Evolutionary conservation across 345 rosid genomes (phyloP).

Genomic region (Lenwebbia sp.): DNA sequence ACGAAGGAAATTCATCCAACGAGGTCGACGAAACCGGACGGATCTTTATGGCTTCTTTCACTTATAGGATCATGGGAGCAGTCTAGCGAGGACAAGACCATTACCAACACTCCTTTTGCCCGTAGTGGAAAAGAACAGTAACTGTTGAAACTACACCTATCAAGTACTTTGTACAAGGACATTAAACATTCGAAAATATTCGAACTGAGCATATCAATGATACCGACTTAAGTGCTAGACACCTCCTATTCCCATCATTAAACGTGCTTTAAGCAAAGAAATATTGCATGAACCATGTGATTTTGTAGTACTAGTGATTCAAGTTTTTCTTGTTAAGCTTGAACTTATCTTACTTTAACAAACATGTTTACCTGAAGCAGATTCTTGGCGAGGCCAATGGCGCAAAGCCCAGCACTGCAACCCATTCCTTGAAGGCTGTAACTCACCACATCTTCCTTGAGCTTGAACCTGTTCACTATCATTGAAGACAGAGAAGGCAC

Average conservation of each 20-base stretch:
- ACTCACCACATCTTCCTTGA: slow-evolving; percentile 3
- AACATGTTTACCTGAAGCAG: background rate
- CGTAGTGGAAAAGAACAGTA: background rate
- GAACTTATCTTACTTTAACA: background rate
- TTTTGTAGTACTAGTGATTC: background rate
- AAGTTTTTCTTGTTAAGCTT: background rate
- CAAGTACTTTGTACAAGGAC: background rate
- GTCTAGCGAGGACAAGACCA: background rate
- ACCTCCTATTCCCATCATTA: background rate
- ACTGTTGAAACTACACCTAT: background rate
- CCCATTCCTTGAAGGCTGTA: slow-evolving; percentile 27
- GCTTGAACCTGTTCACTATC: slow-evolving; percentile 16
- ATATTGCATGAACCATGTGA: background rate
- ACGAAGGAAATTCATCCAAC: background rate
- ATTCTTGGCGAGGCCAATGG: slow-evolving; percentile 6
- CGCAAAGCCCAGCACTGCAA: slow-evolving; percentile 13
- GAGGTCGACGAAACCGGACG: background rate
- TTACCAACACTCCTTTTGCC: background rate
- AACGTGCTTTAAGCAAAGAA: background rate
- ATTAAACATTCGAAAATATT: background rate
- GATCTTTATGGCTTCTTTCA: background rate
- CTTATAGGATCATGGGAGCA: background rate
- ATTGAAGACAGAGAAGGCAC: slow-evolving; percentile 13
- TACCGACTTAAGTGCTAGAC: background rate
- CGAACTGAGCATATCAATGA: background rate